Evolutionary conservation across 2,329 filamentous ascomycete genomes (phyloP).

Genomic region (Microcera coccophila): DNA sequence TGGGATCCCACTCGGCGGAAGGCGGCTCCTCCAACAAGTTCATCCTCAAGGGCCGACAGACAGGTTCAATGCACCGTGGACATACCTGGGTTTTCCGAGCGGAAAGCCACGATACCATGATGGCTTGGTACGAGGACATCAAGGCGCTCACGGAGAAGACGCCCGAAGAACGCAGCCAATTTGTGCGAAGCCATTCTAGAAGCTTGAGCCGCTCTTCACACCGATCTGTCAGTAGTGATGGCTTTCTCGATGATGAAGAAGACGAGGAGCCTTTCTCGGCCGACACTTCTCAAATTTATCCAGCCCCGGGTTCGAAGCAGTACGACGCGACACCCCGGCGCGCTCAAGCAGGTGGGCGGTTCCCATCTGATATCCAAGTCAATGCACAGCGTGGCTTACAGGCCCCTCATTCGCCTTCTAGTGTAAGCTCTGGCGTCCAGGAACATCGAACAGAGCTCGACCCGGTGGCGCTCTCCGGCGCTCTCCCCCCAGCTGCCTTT

Average conservation of each 20-base stretch:
- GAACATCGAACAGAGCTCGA: slow-evolving; percentile 49
- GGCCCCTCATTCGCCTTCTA: slow-evolving; percentile 74
- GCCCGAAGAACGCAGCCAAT: slow-evolving; percentile 81
- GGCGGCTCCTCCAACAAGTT: slow-evolving; percentile 93
- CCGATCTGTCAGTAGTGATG: slow-evolving; percentile 67
- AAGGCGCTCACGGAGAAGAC: slow-evolving; percentile 83
- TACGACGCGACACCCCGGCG: slow-evolving; percentile 56
- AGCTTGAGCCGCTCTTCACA: slow-evolving; percentile 67
- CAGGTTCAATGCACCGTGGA: slow-evolving; percentile 82
- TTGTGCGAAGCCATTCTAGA: slow-evolving; percentile 76
- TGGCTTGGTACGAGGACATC: slow-evolving; percentile 94
- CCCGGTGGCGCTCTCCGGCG: slow-evolving; percentile 55
- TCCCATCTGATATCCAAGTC: slow-evolving; percentile 89
- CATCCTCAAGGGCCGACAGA: slow-evolving; percentile 93
- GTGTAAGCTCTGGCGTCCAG: slow-evolving; percentile 65
- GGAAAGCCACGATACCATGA: slow-evolving; percentile 85
- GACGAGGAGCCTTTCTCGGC: slow-evolving; percentile 61
- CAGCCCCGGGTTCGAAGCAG: slow-evolving; percentile 46
- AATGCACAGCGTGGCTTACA: slow-evolving; percentile 75
- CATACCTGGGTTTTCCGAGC: slow-evolving; percentile 70
- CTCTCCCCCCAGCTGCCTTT: slow-evolving; percentile 38
- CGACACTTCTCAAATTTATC: slow-evolving; percentile 40
- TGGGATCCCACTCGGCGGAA: slow-evolving; percentile 82
- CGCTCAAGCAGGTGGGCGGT: slow-evolving; percentile 89
- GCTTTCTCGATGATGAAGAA: slow-evolving; percentile 73